These are phyloP conservation scores for Cymbopogon citratus DNA, from an alignment of 176 grass and related monocot genomes.

Conservation along the genomic window DNA sequence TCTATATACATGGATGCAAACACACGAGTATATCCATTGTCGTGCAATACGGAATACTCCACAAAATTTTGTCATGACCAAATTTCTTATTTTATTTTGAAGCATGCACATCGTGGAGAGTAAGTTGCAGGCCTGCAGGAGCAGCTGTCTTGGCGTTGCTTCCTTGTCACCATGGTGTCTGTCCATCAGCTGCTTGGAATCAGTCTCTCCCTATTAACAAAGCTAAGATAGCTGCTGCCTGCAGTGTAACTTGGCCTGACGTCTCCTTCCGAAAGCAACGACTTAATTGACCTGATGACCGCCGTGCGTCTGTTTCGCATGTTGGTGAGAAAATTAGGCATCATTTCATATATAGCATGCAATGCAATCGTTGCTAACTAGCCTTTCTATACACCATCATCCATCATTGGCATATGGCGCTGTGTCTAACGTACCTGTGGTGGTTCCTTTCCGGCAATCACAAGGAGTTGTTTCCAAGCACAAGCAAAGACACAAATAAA, in stretches of 20 bases:
- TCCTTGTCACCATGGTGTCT: neutral
- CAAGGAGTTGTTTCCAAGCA: constrained; percentile 42
- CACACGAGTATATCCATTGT: too few relatives aligned
- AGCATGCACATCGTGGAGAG: neutral
- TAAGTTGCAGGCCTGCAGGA: constrained; percentile 16
- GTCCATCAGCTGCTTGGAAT: constrained; percentile 6
- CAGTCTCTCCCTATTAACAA: neutral
- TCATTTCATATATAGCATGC: neutral
- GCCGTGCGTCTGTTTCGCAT: neutral
- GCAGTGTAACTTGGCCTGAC: constrained; percentile 15
- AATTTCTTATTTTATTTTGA: neutral
- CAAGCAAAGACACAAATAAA: constrained; percentile 17
- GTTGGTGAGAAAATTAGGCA: neutral
- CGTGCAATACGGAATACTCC: neutral
- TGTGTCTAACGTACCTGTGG: neutral
- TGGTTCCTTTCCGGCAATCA: constrained; percentile 23
- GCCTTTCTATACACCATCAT: neutral
- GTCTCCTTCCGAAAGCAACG: constrained; percentile 33
- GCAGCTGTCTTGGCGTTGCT: constrained; percentile 20
- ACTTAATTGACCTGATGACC: constrained; percentile 9
- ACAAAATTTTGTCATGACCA: neutral
- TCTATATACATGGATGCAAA: neutral
- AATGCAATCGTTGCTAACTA: neutral
- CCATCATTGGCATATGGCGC: neutral
- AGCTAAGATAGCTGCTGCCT: constrained; percentile 19